These are phyloP conservation scores for Rhizopogon vinicolor DNA, from an alignment of 768 basidiomycete genomes.

Conservation along the genomic window DNA sequence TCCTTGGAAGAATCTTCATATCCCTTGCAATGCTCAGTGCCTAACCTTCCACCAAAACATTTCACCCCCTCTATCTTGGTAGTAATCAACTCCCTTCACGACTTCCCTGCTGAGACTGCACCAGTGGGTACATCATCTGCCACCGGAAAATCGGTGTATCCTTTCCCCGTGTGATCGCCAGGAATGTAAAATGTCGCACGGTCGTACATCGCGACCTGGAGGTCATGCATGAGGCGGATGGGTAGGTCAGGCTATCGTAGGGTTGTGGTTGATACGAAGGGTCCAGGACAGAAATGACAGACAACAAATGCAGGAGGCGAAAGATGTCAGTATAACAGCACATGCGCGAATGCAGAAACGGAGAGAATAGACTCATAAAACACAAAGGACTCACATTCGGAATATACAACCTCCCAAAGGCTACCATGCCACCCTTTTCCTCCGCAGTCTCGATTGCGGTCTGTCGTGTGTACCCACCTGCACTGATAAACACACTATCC, in stretches of 20 bases:
- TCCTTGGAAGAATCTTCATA: too few species aligned
- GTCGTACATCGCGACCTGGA: too few species aligned
- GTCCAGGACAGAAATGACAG: neutral
- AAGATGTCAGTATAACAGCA: neutral
- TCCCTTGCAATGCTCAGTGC: too few species aligned
- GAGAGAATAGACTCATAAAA: neutral
- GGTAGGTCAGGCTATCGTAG: too few species aligned
- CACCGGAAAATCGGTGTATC: slow-evolving; percentile 30
- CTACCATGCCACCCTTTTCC: slow-evolving; percentile 1
- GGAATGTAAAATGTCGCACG: slow-evolving; percentile 23
- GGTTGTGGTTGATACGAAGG: too few species aligned
- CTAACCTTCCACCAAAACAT: too few species aligned
- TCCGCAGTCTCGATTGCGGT: neutral
- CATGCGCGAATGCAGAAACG: neutral
- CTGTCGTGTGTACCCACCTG: slow-evolving; percentile 2
- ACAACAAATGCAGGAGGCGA: neutral
- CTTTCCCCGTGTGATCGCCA: slow-evolving; percentile 19
- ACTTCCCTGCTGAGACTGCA: neutral
- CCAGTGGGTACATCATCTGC: neutral
- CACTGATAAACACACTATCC: neutral
- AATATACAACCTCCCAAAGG: slow-evolving; percentile 5
- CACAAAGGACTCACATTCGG: neutral
- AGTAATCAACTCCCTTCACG: neutral
- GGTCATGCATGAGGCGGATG: too few species aligned
- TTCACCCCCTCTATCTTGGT: too few species aligned